Percentiles rank a stretch among this genome's conserved stretches.
These are phyloP conservation scores for Malus hybrid DNA, from an alignment of 331 rosid species.

Conservation along the genomic window DNA sequence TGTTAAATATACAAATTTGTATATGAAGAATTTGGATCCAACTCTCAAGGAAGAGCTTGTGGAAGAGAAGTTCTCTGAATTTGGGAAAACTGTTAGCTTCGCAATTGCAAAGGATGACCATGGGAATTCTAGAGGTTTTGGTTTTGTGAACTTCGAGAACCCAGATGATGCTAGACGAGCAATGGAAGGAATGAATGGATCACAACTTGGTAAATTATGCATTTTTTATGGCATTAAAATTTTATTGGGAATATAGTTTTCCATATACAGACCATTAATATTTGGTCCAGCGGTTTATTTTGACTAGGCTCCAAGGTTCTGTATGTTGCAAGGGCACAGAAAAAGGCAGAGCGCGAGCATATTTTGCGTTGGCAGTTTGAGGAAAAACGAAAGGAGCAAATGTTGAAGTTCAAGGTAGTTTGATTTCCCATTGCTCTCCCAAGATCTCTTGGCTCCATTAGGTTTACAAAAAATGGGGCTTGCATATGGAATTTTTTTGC, in stretches of 20 bases:
- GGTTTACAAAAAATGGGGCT: no score
- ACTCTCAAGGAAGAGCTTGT: slow-evolving; percentile 49
- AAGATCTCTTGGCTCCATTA: neutral
- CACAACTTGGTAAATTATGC: slow-evolving; percentile 47
- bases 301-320: slow-evolving; percentile 64
- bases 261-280: neutral
- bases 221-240: neutral
- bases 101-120: slow-evolving; percentile 48
- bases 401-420: slow-evolving; percentile 54
- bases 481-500: no score
- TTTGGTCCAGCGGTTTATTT: slow-evolving; percentile 3
- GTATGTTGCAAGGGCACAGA: slow-evolving; percentile 81
- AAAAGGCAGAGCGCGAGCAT: slow-evolving; percentile 77
- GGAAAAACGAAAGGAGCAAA: slow-evolving; percentile 75
- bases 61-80: slow-evolving; percentile 49
- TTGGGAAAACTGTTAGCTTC: slow-evolving; percentile 66
- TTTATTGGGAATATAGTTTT: slow-evolving; percentile 1
- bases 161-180: slow-evolving; percentile 74
- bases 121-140: slow-evolving; percentile 77
- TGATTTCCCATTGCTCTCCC: slow-evolving; percentile 6
- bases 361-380: slow-evolving; percentile 55
- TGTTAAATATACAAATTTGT: slow-evolving; percentile 65
- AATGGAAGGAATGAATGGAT: slow-evolving; percentile 66
- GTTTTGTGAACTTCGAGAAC: slow-evolving; percentile 65
- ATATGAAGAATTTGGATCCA: slow-evolving; percentile 68